These are phyloP conservation scores for Pterocarpus macrocarpus DNA, from an alignment of 306 rosid genomes.

Conservation along the genomic window DNA sequence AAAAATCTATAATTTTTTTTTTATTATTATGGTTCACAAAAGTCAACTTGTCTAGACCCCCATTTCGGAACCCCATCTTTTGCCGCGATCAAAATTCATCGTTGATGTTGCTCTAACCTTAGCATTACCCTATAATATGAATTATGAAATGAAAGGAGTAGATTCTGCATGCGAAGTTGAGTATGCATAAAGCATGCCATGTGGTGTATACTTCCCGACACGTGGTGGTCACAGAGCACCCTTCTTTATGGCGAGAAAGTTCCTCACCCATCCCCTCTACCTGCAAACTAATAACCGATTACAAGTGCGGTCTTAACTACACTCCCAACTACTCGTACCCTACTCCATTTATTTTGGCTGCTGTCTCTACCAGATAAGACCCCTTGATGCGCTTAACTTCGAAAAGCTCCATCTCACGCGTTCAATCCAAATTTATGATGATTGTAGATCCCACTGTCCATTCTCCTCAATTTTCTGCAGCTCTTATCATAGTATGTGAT, in stretches of 20 bases:
- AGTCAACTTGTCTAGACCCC: too few species aligned
- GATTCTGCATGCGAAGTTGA: background rate
- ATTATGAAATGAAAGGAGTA: background rate
- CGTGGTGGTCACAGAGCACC: background rate
- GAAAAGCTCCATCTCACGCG: too few species aligned
- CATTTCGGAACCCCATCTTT: too few species aligned
- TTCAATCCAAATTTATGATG: too few species aligned
- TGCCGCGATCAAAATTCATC: too few species aligned
- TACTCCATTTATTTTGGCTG: conserved; percentile 25
- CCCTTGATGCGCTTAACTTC: background rate
- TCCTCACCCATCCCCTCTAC: too few species aligned
- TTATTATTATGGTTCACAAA: background rate
- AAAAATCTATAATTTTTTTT: background rate
- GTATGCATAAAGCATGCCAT: background rate
- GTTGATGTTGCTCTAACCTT: too few species aligned
- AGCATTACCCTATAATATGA: too few species aligned
- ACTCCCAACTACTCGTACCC: conserved; percentile 45
- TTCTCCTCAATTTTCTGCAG: too few species aligned
- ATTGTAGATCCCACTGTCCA: too few species aligned
- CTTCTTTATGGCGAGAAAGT: background rate
- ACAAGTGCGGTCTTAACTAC: conserved; percentile 4
- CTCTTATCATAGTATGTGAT: too few species aligned
- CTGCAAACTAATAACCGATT: too few species aligned
- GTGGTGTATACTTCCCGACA: background rate
- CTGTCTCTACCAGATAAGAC: background rate